These are phyloP conservation scores for Asterella californica DNA, from an alignment of 225 moss, liverwort and hornwort genomes.

Conservation along the genomic window DNA sequence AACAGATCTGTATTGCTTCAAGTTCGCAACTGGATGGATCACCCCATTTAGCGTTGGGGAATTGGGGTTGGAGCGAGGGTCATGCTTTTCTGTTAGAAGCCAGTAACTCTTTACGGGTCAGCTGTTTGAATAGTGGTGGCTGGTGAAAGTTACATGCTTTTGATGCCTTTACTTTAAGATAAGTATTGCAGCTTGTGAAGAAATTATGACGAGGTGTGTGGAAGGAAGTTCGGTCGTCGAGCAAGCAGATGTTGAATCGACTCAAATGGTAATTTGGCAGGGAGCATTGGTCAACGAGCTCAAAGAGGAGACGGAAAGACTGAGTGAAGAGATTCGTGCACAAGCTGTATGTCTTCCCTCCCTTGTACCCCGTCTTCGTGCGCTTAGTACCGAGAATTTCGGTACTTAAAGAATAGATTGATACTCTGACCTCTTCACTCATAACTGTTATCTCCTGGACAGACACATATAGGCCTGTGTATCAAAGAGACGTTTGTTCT, in stretches of 20 bases:
- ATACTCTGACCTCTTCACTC: background rate
- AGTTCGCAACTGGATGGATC: background rate
- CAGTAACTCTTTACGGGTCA: background rate
- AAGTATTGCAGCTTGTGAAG: background rate
- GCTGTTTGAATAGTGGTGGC: background rate
- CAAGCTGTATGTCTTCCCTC: slow-evolving; percentile 42
- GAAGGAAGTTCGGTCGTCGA: background rate
- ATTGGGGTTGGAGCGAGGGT: background rate
- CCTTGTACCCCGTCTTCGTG: background rate
- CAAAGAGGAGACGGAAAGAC: slow-evolving; percentile 65
- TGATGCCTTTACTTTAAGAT: background rate
- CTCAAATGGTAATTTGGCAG: slow-evolving; percentile 41
- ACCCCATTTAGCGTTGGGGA: background rate
- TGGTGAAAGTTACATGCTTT: background rate
- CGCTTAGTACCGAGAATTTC: background rate
- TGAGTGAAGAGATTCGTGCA: slow-evolving; percentile 59
- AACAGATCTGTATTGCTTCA: background rate
- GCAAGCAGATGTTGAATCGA: background rate
- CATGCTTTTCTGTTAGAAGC: background rate
- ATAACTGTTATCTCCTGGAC: background rate
- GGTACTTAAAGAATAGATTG: background rate
- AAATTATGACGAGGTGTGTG: background rate
- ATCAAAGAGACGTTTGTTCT: background rate
- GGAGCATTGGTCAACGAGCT: slow-evolving; percentile 78
- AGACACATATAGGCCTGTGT: background rate